phyloP scores from a whole-genome alignment of 1,139 yeast species.

The Yamadazyma blattariae region DNA sequence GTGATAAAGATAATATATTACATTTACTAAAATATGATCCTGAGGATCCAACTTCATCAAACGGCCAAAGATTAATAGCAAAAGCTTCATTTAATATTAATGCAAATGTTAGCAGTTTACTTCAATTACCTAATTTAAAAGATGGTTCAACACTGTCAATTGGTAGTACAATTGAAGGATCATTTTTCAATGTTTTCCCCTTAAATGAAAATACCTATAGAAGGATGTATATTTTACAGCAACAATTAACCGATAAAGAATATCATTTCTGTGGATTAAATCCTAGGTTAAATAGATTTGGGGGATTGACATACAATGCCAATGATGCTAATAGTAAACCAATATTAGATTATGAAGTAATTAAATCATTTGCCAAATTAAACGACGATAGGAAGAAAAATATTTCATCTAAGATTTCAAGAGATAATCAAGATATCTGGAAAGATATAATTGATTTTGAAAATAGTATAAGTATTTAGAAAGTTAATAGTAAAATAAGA shows the following conservation, averaged over 20 bases:
- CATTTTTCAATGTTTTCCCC: conserved; percentile 72
- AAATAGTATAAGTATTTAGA: conserved; percentile 20
- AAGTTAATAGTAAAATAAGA: too few relatives aligned
- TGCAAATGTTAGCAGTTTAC: conserved; percentile 57
- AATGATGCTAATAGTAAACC: conserved; percentile 48
- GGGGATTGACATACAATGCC: conserved; percentile 39
- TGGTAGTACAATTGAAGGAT: conserved; percentile 79
- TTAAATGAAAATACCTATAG: conserved; percentile 73
- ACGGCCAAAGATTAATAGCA: conserved; percentile 74
- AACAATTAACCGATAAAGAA: conserved; percentile 77
- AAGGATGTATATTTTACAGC: conserved; percentile 80
- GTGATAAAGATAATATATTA: conserved; percentile 68
- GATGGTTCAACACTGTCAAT: conserved; percentile 47
- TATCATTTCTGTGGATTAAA: conserved; percentile 76
- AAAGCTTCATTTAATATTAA: conserved; percentile 73
- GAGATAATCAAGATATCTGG: conserved; percentile 59
- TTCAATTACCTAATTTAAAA: conserved; percentile 46
- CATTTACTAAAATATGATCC: conserved; percentile 89
- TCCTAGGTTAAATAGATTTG: conserved; percentile 67
- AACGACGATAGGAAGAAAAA: conserved; percentile 55
- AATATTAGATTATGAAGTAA: conserved; percentile 57
- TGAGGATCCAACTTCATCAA: conserved; percentile 77
- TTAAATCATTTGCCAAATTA: conserved; percentile 50
- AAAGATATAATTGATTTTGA: conserved; percentile 60
- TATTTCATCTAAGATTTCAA: conserved; percentile 56